Evolutionary conservation across 352 stramenopile species (phyloP).

Genomic region (Globisporangium alternatum): DNA sequence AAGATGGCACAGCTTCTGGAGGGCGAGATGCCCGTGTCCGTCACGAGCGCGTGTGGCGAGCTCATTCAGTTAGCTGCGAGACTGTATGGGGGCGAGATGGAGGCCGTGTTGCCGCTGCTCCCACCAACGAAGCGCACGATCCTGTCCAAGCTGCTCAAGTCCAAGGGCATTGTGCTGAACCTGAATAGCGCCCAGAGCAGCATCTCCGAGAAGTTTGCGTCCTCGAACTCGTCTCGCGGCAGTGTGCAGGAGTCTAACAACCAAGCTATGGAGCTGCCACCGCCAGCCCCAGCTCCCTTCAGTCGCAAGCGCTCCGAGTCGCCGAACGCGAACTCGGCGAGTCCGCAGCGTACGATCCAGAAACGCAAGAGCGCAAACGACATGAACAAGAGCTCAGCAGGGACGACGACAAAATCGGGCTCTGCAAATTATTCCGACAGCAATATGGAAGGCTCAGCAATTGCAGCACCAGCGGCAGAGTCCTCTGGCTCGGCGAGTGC

Average conservation of each 20-base stretch:
- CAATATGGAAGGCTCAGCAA: background rate
- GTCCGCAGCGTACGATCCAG: conserved; percentile 35
- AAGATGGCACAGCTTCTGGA: conserved; percentile 72
- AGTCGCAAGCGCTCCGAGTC: conserved; percentile 54
- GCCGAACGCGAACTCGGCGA: conserved; percentile 34
- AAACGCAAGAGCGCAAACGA: conserved; percentile 41
- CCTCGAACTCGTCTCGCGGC: conserved; percentile 17
- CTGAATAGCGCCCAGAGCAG: conserved; percentile 15
- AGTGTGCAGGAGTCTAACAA: conserved; percentile 21
- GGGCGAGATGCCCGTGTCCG: conserved; percentile 52
- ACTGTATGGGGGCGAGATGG: conserved; percentile 54
- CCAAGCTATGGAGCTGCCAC: conserved; percentile 14
- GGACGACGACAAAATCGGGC: background rate
- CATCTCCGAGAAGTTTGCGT: conserved; percentile 5
- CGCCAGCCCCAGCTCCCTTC: conserved; percentile 29
- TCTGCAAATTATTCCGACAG: background rate
- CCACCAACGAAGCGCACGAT: conserved; percentile 54
- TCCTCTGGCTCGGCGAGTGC: background rate
- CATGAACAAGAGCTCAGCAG: background rate
- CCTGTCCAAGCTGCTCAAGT: conserved; percentile 52
- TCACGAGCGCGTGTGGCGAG: conserved; percentile 54
- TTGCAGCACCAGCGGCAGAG: background rate
- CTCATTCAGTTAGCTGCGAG: conserved; percentile 45
- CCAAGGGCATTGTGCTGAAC: conserved; percentile 53
- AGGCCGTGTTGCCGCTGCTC: conserved; percentile 46